These are phyloP conservation scores for Drosera capensis DNA, from an alignment of 148 eudicot species.

Conservation along the genomic window DNA sequence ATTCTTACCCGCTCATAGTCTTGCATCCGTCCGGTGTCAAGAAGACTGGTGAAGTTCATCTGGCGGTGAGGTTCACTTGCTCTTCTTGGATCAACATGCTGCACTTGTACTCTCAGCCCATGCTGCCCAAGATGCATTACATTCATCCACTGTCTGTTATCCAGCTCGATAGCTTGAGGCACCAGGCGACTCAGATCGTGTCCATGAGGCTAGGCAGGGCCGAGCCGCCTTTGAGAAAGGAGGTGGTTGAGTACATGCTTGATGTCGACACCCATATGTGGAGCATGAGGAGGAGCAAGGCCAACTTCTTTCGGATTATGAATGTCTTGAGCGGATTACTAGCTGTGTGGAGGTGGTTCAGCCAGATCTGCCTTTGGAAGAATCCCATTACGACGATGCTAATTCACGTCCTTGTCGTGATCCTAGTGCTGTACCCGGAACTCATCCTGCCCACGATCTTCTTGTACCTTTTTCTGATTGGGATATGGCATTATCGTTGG, in stretches of 20 bases:
- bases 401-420: constrained; percentile 32
- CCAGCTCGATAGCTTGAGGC: constrained; percentile 44
- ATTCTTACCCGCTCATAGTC: constrained; percentile 56
- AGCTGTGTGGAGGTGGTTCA: constrained; percentile 46
- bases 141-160: constrained; percentile 49
- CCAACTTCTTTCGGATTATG: constrained; percentile 49
- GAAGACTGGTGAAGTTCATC: constrained; percentile 62
- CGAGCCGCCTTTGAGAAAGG: constrained; percentile 61
- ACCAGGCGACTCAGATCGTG: constrained; percentile 56
- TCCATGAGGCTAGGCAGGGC: constrained; percentile 39
- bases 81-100: constrained; percentile 50
- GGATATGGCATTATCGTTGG: constrained; percentile 41
- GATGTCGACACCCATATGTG: constrained; percentile 58
- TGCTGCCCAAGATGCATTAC: constrained; percentile 75
- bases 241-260: constrained; percentile 56
- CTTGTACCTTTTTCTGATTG: constrained; percentile 37
- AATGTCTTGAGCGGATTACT: constrained; percentile 32
- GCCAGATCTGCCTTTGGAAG: constrained; percentile 47
- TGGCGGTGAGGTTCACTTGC: constrained; percentile 68
- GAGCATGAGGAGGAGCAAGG: constrained; percentile 61
- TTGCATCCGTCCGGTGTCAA: constrained; percentile 59
- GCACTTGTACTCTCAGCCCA: constrained; percentile 50
- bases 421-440: constrained; percentile 39
- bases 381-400: constrained; percentile 40
- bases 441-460: constrained; percentile 39